phyloP scores from a whole-genome alignment of 306 rosid species.

The Gillenia trifoliata region DNA sequence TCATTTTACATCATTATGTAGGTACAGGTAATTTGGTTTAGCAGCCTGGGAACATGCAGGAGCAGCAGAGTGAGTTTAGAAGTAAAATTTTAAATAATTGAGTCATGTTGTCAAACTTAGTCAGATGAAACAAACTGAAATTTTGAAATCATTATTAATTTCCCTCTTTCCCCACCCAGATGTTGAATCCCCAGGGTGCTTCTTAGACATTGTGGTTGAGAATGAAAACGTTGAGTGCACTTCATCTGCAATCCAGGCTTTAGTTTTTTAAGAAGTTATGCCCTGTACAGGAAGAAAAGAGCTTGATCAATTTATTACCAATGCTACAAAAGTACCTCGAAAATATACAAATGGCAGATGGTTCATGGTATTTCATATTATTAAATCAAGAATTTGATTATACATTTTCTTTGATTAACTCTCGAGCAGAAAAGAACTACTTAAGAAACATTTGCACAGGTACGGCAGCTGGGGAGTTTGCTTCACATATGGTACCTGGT shows the following conservation, averaged over 20 bases:
- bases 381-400: neutral
- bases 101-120: neutral
- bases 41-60: constrained; percentile 65
- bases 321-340: neutral
- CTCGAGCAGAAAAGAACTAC: neutral
- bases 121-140: neutral
- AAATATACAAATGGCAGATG: constrained; percentile 7
- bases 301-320: neutral
- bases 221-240: constrained; percentile 15
- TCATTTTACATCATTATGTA: constrained; percentile 3
- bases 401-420: neutral
- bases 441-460: constrained; percentile 7
- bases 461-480: constrained; percentile 63
- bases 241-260: constrained; percentile 1
- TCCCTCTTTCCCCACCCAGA: neutral
- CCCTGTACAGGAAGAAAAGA: constrained; percentile 13
- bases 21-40: constrained; percentile 78
- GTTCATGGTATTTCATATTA: constrained; percentile 2
- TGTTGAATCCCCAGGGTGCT: constrained; percentile 6
- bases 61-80: constrained; percentile 62
- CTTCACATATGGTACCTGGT: constrained; percentile 57
- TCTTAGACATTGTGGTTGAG: constrained; percentile 1
- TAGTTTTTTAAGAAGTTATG: neutral
- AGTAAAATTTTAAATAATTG: constrained; percentile 22
- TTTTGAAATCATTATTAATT: neutral